These are phyloP conservation scores for Backusella psychrophila DNA, from an alignment of 192 early-diverging fungal species.

Conservation along the genomic window DNA sequence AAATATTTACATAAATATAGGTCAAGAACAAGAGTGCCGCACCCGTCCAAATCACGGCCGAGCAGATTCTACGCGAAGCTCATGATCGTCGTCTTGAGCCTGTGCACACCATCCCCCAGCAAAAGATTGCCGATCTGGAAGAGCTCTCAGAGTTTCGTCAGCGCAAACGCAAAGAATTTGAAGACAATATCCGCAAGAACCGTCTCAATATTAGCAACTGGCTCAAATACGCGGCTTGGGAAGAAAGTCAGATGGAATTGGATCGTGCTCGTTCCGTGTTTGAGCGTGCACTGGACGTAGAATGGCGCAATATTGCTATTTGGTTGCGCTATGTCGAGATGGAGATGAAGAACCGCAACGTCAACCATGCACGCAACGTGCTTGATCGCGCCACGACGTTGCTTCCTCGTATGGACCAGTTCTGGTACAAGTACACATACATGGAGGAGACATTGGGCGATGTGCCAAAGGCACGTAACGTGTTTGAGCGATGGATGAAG, in stretches of 20 bases:
- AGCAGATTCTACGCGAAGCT: conserved; percentile 96
- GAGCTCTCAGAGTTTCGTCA: conserved; percentile 90
- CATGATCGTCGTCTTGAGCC: conserved; percentile 74
- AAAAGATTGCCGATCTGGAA: conserved; percentile 90
- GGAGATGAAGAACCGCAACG: conserved; percentile 97
- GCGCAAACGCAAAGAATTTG: conserved; percentile 91
- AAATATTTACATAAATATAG: conserved; percentile 30
- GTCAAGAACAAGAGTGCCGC: conserved; percentile 99
- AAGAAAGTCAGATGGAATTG: conserved; percentile 87
- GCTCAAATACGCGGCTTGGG: conserved; percentile 97
- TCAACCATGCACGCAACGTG: conserved; percentile 91
- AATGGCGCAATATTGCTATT: conserved; percentile 80
- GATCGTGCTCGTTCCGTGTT: conserved; percentile 84
- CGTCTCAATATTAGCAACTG: conserved; percentile 84
- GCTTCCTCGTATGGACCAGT: conserved; percentile 81
- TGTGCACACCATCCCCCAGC: conserved; percentile 65
- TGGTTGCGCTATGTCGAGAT: conserved; percentile 95
- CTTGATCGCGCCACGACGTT: conserved; percentile 89
- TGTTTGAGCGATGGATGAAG: conserved; percentile 99
- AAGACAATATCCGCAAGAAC: conserved; percentile 87
- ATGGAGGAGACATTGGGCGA: conserved; percentile 98
- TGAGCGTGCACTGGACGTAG: conserved; percentile 91
- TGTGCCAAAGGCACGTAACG: conserved; percentile 79
- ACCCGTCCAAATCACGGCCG: conserved; percentile 97
- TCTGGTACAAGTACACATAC: conserved; percentile 95